Evolutionary conservation across 441 rosid species (phyloP).

Genomic region (Syzygium syzygioides): DNA sequence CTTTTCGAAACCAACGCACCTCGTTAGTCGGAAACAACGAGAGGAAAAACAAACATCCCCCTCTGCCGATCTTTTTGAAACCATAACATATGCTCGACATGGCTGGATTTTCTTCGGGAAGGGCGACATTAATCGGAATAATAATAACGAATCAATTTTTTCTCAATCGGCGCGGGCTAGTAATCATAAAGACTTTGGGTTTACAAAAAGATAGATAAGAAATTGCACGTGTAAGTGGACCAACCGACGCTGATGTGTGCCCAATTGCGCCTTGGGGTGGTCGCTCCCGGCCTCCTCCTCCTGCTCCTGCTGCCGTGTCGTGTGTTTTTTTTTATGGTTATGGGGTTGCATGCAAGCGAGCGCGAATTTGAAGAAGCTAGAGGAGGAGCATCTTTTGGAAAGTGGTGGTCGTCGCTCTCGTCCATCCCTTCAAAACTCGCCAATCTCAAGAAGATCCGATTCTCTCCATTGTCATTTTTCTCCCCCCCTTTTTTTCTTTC

Average conservation of each 20-base stretch:
- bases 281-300: background rate
- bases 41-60: background rate
- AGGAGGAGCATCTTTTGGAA: constrained; percentile 77
- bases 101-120: constrained; percentile 2
- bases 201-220: background rate
- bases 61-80: background rate
- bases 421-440: constrained; percentile 41
- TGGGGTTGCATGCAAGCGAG: background rate
- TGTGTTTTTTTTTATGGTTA: background rate
- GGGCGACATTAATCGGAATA: background rate
- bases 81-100: background rate
- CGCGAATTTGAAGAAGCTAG: background rate
- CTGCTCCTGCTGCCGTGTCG: no score
- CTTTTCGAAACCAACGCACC: background rate
- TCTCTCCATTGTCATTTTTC: constrained; percentile 20
- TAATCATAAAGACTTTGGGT: background rate
- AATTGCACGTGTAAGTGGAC: background rate
- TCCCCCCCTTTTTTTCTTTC: constrained; percentile 11
- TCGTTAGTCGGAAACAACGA: background rate
- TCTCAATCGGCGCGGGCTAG: background rate
- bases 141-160: no score
- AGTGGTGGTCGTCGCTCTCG: constrained; percentile 92
- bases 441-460: constrained; percentile 92
- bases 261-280: constrained; percentile 28
- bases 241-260: background rate